Base-by-base conservation (phyloP, 495 filamentous ascomycete genomes). In the Penicillium cosmopolitanum region DNA sequence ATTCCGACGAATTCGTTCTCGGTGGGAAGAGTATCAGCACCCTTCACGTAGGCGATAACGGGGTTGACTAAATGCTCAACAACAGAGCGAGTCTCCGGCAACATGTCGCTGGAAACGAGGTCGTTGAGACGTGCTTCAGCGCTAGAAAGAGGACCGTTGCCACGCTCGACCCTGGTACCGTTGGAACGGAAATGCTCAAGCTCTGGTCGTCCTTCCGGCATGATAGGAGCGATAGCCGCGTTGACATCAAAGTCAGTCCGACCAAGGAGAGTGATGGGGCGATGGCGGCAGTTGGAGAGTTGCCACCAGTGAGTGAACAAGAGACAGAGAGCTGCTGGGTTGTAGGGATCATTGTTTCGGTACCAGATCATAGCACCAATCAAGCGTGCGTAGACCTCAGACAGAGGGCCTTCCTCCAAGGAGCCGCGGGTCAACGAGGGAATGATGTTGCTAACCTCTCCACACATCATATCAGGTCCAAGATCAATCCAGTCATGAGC, bases 341-440 rank as follows among this genome's bases (percentile, higher is more conserved):
- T 59, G 50, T 59, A 59, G 0, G 57, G 50, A 25, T 59, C 57
- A 13, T 59, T 59, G 25, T 59, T 59, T 9, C 57, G 57, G 50
- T 59, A 59, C 57, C 57, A 59, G 50, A 59, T 59, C 57, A 59
- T 59, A 40, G 57, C 36, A 40, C 57, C 57, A 23, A 59, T 53
- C 38, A 59, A 48, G 16, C 57, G 57, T 1, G 57, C 25, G 16
- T 59, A 59, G 21, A 59, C 50, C 50, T 59, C 57, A 5, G 57
- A 40, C 38, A 59, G 31, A 1, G 57, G 48, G 0, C 13, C 56
- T 18, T 59, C 57, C 21, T 59, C 50, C 57, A 59, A 12, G 40
- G 57, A 59, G 1, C 57, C 57, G 1, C 57, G 50, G 0, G 57
- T 53, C 40, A 59, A 25, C 18, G 57, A 59, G 5, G 50, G 57